These are phyloP conservation scores for Babesia microti DNA, from an alignment of 169 alveolate species.

Conservation along the genomic window DNA sequence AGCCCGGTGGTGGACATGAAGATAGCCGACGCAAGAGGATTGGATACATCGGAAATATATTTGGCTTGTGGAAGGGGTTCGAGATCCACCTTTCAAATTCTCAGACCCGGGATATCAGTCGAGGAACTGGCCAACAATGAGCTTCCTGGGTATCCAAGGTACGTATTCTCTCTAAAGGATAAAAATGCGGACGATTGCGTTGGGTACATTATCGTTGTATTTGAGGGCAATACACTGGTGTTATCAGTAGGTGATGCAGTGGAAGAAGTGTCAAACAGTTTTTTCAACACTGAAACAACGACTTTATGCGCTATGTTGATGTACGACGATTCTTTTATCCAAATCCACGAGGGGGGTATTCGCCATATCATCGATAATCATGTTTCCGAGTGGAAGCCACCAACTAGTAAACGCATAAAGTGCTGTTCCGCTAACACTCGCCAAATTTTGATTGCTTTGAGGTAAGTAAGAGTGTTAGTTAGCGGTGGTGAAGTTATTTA, in stretches of 20 bases:
- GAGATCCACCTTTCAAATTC: constrained; percentile 81
- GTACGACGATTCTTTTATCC: constrained; percentile 79
- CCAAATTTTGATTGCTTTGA: constrained; percentile 80
- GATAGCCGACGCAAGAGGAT: constrained; percentile 80
- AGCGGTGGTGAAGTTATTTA: constrained; percentile 84
- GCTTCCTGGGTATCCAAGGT: constrained; percentile 92
- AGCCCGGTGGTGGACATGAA: constrained; percentile 91
- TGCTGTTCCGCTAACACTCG: constrained; percentile 82
- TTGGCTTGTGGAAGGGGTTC: constrained; percentile 91
- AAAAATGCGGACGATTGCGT: constrained; percentile 55
- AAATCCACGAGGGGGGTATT: constrained; percentile 82
- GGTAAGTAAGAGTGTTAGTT: constrained; percentile 23
- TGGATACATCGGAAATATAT: constrained; percentile 61
- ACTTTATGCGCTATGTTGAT: constrained; percentile 66
- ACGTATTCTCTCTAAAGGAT: constrained; percentile 85
- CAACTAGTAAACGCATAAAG: constrained; percentile 66
- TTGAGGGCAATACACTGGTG: constrained; percentile 84
- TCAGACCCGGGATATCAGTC: constrained; percentile 91
- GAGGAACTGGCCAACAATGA: constrained; percentile 88
- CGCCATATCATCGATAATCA: constrained; percentile 65
- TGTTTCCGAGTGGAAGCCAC: constrained; percentile 68
- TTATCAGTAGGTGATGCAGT: constrained; percentile 87
- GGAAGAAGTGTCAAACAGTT: constrained; percentile 80
- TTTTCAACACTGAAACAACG: constrained; percentile 67
- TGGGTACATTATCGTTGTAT: constrained; percentile 87